Conservation (phyloP, 1,284 basidiomycete species). For the Xanthoconium separans region DNA sequence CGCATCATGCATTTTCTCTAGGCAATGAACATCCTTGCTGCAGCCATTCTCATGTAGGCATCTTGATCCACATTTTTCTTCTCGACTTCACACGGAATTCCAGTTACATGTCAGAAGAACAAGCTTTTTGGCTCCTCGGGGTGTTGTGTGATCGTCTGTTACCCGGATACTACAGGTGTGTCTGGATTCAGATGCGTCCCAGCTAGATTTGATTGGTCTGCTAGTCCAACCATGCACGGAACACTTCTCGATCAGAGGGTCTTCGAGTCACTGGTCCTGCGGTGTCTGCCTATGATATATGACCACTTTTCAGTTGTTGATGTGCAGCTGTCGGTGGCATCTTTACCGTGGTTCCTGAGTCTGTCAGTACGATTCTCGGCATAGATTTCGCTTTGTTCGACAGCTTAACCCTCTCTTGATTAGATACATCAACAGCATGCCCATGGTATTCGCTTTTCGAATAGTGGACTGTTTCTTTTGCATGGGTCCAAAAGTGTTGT, state of each 20-base stretch:
- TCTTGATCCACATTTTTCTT: not conserved
- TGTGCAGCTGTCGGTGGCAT: constrained; percentile 96
- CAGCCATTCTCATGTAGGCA: constrained; percentile 84
- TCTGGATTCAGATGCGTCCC: constrained; percentile 10
- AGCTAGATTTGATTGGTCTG: constrained; percentile 3
- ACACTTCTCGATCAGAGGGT: constrained; percentile 97
- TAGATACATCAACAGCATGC: constrained; percentile 98
- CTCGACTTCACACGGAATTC: constrained; percentile 16
- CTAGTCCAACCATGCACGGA: constrained; percentile 96
- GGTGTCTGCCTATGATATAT: constrained; percentile 88
- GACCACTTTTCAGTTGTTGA: constrained; percentile 92
- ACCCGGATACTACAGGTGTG: constrained; percentile 95
- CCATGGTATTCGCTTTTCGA: constrained; percentile 97
- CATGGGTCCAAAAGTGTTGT: constrained; percentile 97
- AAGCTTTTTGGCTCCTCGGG: constrained; percentile 97
- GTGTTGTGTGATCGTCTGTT: constrained; percentile 93
- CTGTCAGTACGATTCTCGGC: constrained; percentile 51
- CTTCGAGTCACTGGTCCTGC: constrained; percentile 94
- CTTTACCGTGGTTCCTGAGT: constrained; percentile 97
- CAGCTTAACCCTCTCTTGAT: constrained; percentile 4
- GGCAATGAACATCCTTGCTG: constrained; percentile 93
- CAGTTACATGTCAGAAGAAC: constrained; percentile 99
- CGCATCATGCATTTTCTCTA: constrained; percentile 37
- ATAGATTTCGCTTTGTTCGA: not conserved
- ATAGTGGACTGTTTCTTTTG: constrained; percentile 99